Conservation (phyloP, 148 eudicot genomes). For the Bassia scoparia region DNA sequence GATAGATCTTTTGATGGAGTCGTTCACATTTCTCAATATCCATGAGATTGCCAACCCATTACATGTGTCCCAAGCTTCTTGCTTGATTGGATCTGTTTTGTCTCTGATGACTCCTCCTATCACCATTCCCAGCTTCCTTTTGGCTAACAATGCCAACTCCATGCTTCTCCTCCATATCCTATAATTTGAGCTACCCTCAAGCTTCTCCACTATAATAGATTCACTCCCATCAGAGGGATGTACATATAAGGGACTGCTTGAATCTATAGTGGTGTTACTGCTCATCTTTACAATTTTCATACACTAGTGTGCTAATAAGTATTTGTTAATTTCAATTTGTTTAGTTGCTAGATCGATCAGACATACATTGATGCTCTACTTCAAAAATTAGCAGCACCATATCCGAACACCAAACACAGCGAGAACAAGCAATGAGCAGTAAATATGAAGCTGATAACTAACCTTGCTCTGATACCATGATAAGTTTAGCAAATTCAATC, state of each 20-base stretch:
- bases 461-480: too few species aligned
- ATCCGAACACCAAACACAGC: too few species aligned
- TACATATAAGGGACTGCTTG: not conserved
- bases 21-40: not conserved
- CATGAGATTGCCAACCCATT: not conserved
- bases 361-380: too few species aligned
- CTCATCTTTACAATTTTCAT: too few species aligned
- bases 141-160: not conserved
- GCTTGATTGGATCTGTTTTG: not conserved
- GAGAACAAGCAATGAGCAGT: too few species aligned
- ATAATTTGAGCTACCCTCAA: not conserved
- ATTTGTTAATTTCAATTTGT: too few species aligned
- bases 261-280: not conserved
- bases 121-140: not conserved
- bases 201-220: not conserved
- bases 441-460: too few species aligned
- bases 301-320: too few species aligned
- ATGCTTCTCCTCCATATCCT: not conserved
- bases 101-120: not conserved
- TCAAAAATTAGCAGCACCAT: too few species aligned
- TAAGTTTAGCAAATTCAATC: too few species aligned
- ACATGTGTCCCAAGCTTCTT: not conserved
- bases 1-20: not conserved
- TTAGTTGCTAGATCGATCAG: too few species aligned
- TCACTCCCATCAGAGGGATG: not conserved